Evolutionary conservation across 305 asterid species (phyloP), one percentile per base, ranked within the genome.

Genomic region (Euphrasia arctica): DNA sequence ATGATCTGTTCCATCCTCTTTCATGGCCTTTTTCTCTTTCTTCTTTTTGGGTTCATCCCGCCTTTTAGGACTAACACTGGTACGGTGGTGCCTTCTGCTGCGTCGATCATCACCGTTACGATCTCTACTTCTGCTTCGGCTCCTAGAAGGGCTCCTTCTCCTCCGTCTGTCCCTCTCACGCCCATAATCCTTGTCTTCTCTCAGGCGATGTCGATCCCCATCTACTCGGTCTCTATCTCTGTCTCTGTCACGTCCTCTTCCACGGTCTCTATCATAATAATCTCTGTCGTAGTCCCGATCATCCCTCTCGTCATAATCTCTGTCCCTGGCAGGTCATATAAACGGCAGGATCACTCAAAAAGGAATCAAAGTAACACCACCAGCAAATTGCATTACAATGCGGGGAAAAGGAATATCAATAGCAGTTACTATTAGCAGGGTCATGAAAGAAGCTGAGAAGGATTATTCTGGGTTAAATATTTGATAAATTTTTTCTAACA

Each of bases 1-100:
- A 81, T 90, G 99, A 72, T 93, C 99, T 0, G 97, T 90, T 45
- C 99, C 97, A 60, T 90, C 99, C 28, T 80, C 97, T 69, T 74
- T 84, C 88, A 67, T 87, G 43, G 80, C 90, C 79, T 81, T 84
- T 77, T 84, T 89, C 78, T 89, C 92, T 72, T 82, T 87, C 89
- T 89, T 89, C 83, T 78, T 81, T 72, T 79, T 85, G 0, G 88
- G 82, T 74, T 85, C 81, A 12, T 84, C 85, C 47, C 78, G 87
- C 69, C 89, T 75, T 72, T 82, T 82, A 39, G 97, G 95, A 43
- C 96, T 89, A 13, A 77, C 64, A 75, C 97, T 89, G 63, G 78
- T 54, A 34, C 79, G 93, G 36, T 83, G 87, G 43, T 39, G 43
- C 43, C 43, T 39, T 65, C 91, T 76, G 74, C 81, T 82, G 29